These are phyloP conservation scores for Fomitopsis pinicola DNA, from an alignment of 1,284 basidiomycete genomes.

Conservation along the genomic window DNA sequence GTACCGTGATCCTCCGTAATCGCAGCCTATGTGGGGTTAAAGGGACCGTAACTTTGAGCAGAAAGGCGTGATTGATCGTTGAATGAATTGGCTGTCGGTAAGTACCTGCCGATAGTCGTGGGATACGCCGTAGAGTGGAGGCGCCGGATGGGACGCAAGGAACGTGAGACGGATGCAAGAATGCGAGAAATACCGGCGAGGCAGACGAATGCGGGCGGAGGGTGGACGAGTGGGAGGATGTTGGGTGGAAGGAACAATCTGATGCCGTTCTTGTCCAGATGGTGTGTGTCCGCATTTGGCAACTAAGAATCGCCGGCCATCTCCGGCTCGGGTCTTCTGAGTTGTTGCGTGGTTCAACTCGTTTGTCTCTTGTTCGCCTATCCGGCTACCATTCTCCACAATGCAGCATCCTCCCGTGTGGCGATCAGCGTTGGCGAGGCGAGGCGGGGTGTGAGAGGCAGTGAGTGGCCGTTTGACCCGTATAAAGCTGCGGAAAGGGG, in stretches of 20 bases:
- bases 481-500: neutral
- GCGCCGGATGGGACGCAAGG: too few relatives aligned
- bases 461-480: neutral
- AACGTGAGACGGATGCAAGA: too few relatives aligned
- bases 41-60: neutral
- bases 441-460: too few relatives aligned
- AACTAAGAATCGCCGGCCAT: constrained; percentile 13
- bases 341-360: constrained; percentile 7
- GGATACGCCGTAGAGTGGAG: neutral
- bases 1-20: neutral
- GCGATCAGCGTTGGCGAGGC: too few relatives aligned
- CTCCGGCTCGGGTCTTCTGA: constrained; percentile 7
- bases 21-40: neutral
- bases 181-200: neutral
- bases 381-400: neutral
- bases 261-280: constrained; percentile 1
- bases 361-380: neutral
- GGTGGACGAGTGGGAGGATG: neutral
- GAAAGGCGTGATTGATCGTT: neutral
- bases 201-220: neutral
- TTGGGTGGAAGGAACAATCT: neutral
- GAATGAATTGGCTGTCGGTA: neutral
- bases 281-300: constrained; percentile 4
- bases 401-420: neutral
- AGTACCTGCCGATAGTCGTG: neutral